These are phyloP conservation scores for Hirsutella rhossiliensis DNA, from an alignment of 2,329 filamentous ascomycete species.

Conservation along the genomic window DNA sequence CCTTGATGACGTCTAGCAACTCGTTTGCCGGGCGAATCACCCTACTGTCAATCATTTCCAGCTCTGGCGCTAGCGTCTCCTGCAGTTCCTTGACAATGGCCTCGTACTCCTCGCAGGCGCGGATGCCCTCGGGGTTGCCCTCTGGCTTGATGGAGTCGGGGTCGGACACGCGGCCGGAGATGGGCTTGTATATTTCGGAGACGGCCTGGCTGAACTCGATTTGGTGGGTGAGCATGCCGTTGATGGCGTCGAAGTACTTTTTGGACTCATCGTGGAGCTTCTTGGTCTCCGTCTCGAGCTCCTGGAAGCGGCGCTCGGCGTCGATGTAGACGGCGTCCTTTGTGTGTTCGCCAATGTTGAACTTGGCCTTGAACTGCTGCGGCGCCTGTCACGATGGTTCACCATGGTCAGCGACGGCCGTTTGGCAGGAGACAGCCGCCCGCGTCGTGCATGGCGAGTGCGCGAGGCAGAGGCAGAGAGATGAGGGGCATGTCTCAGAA, in stretches of 20 bases:
- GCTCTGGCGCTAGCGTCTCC: slow-evolving; percentile 75
- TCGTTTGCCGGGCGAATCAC: slow-evolving; percentile 90
- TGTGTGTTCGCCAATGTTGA: slow-evolving; percentile 91
- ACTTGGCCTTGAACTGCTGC: slow-evolving; percentile 80
- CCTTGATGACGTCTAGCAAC: slow-evolving; percentile 87
- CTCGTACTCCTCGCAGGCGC: slow-evolving; percentile 94
- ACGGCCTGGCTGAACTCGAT: slow-evolving; percentile 97
- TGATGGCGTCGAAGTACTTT: slow-evolving; percentile 96
- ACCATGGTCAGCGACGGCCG: neutral
- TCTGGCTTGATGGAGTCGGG: slow-evolving; percentile 71
- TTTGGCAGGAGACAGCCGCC: no score
- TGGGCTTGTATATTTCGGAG: slow-evolving; percentile 95
- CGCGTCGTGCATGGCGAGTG: no score
- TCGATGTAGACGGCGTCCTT: slow-evolving; percentile 94
- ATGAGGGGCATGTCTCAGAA: slow-evolving; percentile 3
- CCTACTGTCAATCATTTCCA: slow-evolving; percentile 93
- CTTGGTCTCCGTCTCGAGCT: slow-evolving; percentile 93
- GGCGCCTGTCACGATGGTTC: slow-evolving; percentile 47
- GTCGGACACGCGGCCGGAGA: slow-evolving; percentile 90
- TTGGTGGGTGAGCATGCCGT: slow-evolving; percentile 93
- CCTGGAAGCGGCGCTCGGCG: slow-evolving; percentile 84
- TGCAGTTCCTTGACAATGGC: slow-evolving; percentile 80
- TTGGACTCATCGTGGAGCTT: slow-evolving; percentile 92
- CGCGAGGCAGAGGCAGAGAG: slow-evolving; percentile 3
- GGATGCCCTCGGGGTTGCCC: slow-evolving; percentile 86